phyloP scores from a whole-genome alignment of 305 asterid genomes.

The Ajuga reptans region DNA sequence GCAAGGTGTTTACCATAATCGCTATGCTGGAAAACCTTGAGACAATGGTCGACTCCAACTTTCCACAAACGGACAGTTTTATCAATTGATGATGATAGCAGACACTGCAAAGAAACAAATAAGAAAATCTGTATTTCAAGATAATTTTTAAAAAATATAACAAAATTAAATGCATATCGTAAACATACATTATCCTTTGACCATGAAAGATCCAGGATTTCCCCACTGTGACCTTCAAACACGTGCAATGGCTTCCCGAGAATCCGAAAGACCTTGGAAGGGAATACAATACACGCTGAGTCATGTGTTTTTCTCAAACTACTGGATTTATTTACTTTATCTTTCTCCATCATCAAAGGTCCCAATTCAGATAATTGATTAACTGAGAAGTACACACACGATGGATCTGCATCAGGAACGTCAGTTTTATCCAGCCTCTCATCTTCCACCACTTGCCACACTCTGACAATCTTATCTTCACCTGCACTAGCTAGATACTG shows the following conservation, averaged over 20 bases:
- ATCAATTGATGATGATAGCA: slow-evolving; percentile 78
- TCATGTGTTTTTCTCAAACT: slow-evolving; percentile 46
- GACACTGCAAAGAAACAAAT: slow-evolving; percentile 41
- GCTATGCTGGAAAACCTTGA: slow-evolving; percentile 57
- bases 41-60: slow-evolving; percentile 68
- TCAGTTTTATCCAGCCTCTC: slow-evolving; percentile 53
- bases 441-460: slow-evolving; percentile 83
- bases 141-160: not conserved
- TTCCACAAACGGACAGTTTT: slow-evolving; percentile 87
- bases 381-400: slow-evolving; percentile 65
- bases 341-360: slow-evolving; percentile 50
- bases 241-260: slow-evolving; percentile 68
- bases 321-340: slow-evolving; percentile 31
- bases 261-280: slow-evolving; percentile 64
- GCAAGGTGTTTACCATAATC: slow-evolving; percentile 54
- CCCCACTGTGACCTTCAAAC: slow-evolving; percentile 59
- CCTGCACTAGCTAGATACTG: slow-evolving; percentile 82
- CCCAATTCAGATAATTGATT: slow-evolving; percentile 55
- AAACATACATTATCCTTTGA: slow-evolving; percentile 64
- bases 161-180: not conserved
- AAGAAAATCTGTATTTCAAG: not conserved
- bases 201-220: slow-evolving; percentile 84
- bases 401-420: slow-evolving; percentile 65
- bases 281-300: slow-evolving; percentile 73
- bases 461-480: slow-evolving; percentile 61